These are phyloP conservation scores for Arthonia radiata DNA, from an alignment of 495 filamentous ascomycete species.

Conservation along the genomic window DNA sequence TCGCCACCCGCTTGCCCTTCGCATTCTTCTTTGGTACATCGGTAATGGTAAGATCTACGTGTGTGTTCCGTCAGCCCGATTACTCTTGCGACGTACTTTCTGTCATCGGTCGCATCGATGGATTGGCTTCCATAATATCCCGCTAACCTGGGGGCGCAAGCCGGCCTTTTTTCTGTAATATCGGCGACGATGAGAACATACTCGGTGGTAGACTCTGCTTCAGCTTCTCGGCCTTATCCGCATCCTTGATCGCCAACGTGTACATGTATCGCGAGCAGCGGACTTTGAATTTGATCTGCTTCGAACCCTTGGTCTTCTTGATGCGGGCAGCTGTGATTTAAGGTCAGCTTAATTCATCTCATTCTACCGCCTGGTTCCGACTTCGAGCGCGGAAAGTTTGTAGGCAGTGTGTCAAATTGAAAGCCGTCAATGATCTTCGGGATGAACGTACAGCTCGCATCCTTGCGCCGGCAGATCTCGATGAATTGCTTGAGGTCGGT, in stretches of 20 bases:
- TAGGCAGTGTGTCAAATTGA: slow-evolving; percentile 1
- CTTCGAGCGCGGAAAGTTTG: not conserved
- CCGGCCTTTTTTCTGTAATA: no score
- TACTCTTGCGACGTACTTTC: no score
- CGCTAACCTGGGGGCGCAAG: no score
- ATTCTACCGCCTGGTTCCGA: not conserved
- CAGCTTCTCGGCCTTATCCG: slow-evolving; percentile 98
- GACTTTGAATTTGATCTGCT: slow-evolving; percentile 99
- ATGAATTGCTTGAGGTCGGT: slow-evolving; percentile 99
- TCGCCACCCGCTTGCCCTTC: slow-evolving; percentile 21
- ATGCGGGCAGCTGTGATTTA: slow-evolving; percentile 55
- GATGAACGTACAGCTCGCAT: slow-evolving; percentile 66
- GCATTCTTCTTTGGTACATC: slow-evolving; percentile 55
- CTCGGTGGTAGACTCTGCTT: slow-evolving; percentile 95
- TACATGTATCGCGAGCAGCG: slow-evolving; percentile 85
- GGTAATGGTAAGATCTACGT: slow-evolving; percentile 42
- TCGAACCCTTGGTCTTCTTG: slow-evolving; percentile 74
- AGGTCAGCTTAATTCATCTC: slow-evolving; percentile 1
- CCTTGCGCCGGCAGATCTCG: slow-evolving; percentile 97
- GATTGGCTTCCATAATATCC: no score
- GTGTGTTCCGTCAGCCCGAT: no score
- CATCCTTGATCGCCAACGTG: slow-evolving; percentile 87
- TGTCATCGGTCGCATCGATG: no score
- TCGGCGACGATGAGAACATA: slow-evolving; percentile 25
- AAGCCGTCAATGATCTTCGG: slow-evolving; percentile 1